Conservation (phyloP, 495 filamentous ascomycete genomes). For the Aspergillus cristatus region DNA sequence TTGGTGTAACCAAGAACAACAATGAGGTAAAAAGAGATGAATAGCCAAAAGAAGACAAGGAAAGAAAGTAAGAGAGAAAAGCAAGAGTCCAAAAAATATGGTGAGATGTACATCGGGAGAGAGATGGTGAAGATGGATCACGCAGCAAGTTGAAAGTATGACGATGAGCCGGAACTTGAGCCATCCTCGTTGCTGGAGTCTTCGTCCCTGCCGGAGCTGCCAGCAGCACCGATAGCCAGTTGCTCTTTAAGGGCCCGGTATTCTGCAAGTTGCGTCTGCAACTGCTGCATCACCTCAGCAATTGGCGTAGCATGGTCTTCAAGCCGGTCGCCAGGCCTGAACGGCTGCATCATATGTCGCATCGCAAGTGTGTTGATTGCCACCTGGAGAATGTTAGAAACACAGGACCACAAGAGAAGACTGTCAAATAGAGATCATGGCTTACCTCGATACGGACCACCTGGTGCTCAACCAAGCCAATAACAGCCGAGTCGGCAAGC, state of each 20-base stretch:
- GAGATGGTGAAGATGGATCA: not conserved
- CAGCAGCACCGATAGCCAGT: slow-evolving; percentile 24
- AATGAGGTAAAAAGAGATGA: slow-evolving; percentile 12
- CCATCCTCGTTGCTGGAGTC: slow-evolving; percentile 13
- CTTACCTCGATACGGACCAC: slow-evolving; percentile 90
- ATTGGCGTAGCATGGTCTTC: slow-evolving; percentile 46
- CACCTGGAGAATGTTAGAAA: slow-evolving; percentile 33
- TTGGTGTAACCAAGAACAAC: slow-evolving; percentile 12
- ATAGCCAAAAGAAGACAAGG: slow-evolving; percentile 4
- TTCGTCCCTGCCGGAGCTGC: slow-evolving; percentile 17
- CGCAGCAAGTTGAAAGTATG: slow-evolving; percentile 16
- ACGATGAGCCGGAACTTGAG: slow-evolving; percentile 24
- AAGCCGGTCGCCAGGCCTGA: slow-evolving; percentile 34
- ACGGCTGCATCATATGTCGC: slow-evolving; percentile 53
- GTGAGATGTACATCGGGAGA: slow-evolving; percentile 1
- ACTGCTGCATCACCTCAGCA: slow-evolving; percentile 36
- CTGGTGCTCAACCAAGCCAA: slow-evolving; percentile 88
- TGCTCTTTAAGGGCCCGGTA: slow-evolving; percentile 42
- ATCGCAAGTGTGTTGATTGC: slow-evolving; percentile 57
- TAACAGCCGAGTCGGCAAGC: slow-evolving; percentile 72
- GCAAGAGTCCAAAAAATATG: too few relatives aligned
- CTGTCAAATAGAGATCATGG: slow-evolving; percentile 6
- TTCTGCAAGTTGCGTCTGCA: slow-evolving; percentile 41
- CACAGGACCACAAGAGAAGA: not conserved
- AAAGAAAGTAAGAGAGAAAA: slow-evolving; percentile 4